Conservation (phyloP, 768 basidiomycete genomes). For the Termitomyces sp. region DNA sequence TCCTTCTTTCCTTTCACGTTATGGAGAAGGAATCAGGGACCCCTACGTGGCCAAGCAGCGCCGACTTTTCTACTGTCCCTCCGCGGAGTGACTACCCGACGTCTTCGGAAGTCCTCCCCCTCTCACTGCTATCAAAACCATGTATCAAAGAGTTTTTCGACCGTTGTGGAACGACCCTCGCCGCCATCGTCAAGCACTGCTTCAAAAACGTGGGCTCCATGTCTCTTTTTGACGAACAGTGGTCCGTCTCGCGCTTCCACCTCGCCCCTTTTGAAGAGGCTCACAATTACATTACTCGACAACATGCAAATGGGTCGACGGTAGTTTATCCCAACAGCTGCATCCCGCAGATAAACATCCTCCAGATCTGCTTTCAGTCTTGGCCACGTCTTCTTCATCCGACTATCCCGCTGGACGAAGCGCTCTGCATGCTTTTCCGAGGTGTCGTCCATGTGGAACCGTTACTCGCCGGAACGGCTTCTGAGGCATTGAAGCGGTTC, state of each 20-base stretch:
- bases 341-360: slow-evolving; percentile 58
- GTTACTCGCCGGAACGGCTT: slow-evolving; percentile 60
- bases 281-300: slow-evolving; percentile 59
- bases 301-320: slow-evolving; percentile 54
- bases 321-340: slow-evolving; percentile 63
- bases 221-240: slow-evolving; percentile 84
- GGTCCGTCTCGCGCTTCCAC: slow-evolving; percentile 56
- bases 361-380: slow-evolving; percentile 73
- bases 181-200: slow-evolving; percentile 51
- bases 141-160: slow-evolving; percentile 72
- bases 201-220: slow-evolving; percentile 64
- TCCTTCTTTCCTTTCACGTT: slow-evolving; percentile 62
- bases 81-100: slow-evolving; percentile 63
- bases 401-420: slow-evolving; percentile 47
- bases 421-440: slow-evolving; percentile 72
- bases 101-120: slow-evolving; percentile 58
- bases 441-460: slow-evolving; percentile 87
- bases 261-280: slow-evolving; percentile 58
- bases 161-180: slow-evolving; percentile 51
- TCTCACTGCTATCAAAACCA: slow-evolving; percentile 49
- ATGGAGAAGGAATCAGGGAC: slow-evolving; percentile 65
- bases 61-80: slow-evolving; percentile 55
- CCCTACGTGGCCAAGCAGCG: slow-evolving; percentile 75
- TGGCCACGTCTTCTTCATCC: slow-evolving; percentile 78
- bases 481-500: slow-evolving; percentile 63